Conservation (phyloP, 2,329 filamentous ascomycete species). For the Xylariaceae sp. region DNA sequence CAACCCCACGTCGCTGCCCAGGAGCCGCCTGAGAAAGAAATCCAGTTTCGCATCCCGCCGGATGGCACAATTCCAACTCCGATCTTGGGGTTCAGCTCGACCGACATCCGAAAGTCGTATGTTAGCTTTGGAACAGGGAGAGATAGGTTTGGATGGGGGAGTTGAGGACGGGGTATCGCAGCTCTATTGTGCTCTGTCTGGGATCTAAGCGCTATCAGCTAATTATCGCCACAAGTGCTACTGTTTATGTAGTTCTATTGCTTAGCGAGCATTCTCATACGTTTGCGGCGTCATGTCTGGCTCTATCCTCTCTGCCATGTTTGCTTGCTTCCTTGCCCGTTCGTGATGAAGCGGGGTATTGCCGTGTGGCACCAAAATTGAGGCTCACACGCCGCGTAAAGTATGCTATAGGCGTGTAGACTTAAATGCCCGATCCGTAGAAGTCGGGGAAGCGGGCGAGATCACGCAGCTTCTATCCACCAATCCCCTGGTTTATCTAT, state of each 20-base stretch:
- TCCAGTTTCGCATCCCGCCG: conserved; percentile 55
- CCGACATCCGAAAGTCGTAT: conserved; percentile 59
- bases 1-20: conserved; percentile 59
- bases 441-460: neutral
- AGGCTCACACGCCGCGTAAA: conserved; percentile 8
- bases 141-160: conserved; percentile 47
- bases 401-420: no score
- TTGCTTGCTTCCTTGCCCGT: neutral
- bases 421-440: neutral
- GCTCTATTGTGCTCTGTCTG: neutral
- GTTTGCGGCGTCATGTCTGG: neutral
- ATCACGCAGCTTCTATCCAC: neutral
- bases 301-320: neutral
- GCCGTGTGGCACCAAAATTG: neutral
- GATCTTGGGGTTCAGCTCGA: conserved; percentile 52
- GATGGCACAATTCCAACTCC: conserved; percentile 50
- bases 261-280: neutral
- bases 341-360: conserved; percentile 7
- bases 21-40: conserved; percentile 53
- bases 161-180: neutral
- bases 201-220: neutral
- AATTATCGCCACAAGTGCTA: neutral
- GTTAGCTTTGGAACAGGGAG: conserved; percentile 55
- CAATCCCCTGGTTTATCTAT: neutral
- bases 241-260: neutral